Base-by-base conservation (phyloP, 331 rosid genomes). In the Stylosanthes scabra region DNA sequence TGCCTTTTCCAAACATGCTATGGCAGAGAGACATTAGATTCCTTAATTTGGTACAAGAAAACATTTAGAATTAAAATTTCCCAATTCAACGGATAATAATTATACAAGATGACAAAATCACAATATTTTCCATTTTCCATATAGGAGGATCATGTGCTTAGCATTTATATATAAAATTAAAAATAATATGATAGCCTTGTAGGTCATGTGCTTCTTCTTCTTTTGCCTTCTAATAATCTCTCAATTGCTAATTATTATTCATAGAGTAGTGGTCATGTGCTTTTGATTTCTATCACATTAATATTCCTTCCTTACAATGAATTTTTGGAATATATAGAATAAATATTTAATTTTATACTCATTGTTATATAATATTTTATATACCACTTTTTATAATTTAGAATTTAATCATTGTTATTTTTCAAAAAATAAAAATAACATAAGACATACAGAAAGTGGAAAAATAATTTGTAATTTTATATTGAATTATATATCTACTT, bases 201-300 rank as follows among this genome's bases (percentile, higher is more conserved):
- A 57, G 59, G 46, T 75, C 84, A 75, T 75, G 84, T 70, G 84
- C 78, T 79, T 4, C 39, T 34, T 34, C 29, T 56, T 47, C 15
- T 57, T 64, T 58, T 70, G 27, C 66, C 70, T 63, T 47, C 45
- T 70, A 34, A 34, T 34, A 34, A 34, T 14, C 45, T 55, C 34
- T 63, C 1, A 61, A 28, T 73, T 79, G 49, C 28, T 41, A 55
- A 55, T 72, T 63, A 74, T 70, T 47, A 20, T 20, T 20, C 25
- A 20, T 20, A 64, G 75, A 45, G 54, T 14, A 34, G 20, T 42
- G 68, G 40, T 41, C 82, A 72, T 76, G 80, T 83, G 82, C 68
- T 55, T 79, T 67, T 59, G 66, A 62, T 71, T 80, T 78, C 49
- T 54, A 70, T 78, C 70, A 31, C 9, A 72, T 4, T 61, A 62